Evolutionary conservation across 2,329 filamentous ascomycete species (phyloP), one percentile per base, ranked within the genome.

Genomic region (Sporothrix euskadiensis): DNA sequence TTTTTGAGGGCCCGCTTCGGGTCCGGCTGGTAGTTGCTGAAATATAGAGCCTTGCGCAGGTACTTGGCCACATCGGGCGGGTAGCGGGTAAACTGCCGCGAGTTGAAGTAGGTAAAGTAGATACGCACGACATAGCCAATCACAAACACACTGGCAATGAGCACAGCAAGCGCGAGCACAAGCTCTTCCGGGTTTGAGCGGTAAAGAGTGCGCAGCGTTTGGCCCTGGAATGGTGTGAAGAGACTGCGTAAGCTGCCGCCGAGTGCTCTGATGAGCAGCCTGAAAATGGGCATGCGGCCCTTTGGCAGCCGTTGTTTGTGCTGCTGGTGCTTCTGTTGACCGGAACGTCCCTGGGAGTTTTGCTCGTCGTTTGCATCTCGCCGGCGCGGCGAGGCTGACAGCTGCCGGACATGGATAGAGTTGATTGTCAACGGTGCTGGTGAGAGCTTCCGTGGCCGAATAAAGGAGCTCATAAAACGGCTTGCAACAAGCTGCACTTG

Each of bases 1-100:
- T 93, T 93, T 77, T 93, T 92, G 74, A 97, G 85, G 0, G 95
- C 94, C 72, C 92, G 87, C 74, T 91, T 87, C 2, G 93, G 89
- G 74, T 97, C 91, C 4, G 92, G 87, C 54, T 89, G 86, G 76
- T 91, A 88, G 78, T 96, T 94, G 76, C 91, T 93, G 82, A 93
- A 97, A 83, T 95, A 98, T 35, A 98, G 84, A 0, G 94, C 96
- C 77, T 90, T 89, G 44, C 96, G 92, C 65, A 99, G 86, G 75
- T 92, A 90, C 78, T 92, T 90, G 10, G 92, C 92, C 47, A 95
- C 89, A 0, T 89, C 86, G 57, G 92, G 88, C 2, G 93, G 93
- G 79, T 86, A 89, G 74, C 82, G 83, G 69, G 86, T 88, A 77
- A 89, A 88, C 73, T 88, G 84, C 39, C 82, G 79, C 71, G 85